phyloP scores from a whole-genome alignment of 179 eudicot species.

The Actinidia chinensis region DNA sequence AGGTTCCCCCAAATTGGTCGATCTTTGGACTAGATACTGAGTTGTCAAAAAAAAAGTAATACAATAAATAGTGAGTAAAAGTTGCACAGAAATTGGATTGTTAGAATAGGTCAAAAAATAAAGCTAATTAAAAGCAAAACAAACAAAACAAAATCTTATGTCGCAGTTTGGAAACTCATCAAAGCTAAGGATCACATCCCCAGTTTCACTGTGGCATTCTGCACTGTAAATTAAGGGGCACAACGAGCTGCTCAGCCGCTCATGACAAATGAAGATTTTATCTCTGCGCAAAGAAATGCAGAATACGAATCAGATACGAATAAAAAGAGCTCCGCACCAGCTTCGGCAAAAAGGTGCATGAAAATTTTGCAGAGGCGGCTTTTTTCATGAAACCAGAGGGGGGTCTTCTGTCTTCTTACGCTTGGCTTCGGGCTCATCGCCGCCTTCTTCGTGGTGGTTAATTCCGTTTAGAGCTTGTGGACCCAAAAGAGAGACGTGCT shows the following conservation, averaged over 20 bases:
- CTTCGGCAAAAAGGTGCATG: slow-evolving; percentile 14
- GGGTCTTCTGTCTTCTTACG: slow-evolving; percentile 71
- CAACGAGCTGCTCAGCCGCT: background rate
- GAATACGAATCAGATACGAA: slow-evolving; percentile 5
- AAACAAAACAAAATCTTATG: slow-evolving; percentile 6
- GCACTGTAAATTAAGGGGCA: background rate
- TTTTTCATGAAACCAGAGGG: slow-evolving; percentile 40
- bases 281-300: slow-evolving; percentile 25
- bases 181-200: background rate
- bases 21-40: no score
- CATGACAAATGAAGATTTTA: background rate
- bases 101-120: slow-evolving; percentile 1
- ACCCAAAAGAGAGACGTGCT: slow-evolving; percentile 82
- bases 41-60: no score
- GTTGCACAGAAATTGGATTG: background rate
- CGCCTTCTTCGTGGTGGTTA: slow-evolving; percentile 31
- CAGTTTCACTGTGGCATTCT: background rate
- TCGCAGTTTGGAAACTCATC: background rate
- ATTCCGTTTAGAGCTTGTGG: slow-evolving; percentile 66
- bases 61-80: no score
- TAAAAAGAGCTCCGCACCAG: slow-evolving; percentile 4
- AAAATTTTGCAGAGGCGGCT: background rate
- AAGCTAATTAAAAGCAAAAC: background rate
- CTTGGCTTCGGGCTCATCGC: slow-evolving; percentile 62
- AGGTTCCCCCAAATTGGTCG: no score